phyloP scores from a whole-genome alignment of 2,329 filamentous ascomycete species.

The Fusarium graminum region DNA sequence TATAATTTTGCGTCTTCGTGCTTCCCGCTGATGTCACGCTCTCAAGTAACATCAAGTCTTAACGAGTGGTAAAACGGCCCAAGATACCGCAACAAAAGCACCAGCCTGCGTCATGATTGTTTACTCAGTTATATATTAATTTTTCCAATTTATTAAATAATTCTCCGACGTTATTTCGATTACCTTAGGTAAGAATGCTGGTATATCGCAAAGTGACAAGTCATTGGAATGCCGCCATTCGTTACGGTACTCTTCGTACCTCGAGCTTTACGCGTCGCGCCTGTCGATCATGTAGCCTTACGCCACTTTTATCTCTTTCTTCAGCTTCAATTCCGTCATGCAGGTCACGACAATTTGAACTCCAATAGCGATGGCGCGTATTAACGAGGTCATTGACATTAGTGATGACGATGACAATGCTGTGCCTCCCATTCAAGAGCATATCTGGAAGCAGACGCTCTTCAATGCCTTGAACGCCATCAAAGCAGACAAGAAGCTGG shows the following conservation, averaged over 20 bases:
- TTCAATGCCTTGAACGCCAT: constrained; percentile 18
- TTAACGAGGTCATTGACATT: constrained; percentile 13
- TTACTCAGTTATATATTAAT: too few species aligned
- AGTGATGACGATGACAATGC: constrained; percentile 9
- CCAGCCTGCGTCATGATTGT: too few species aligned
- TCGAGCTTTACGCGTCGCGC: neutral
- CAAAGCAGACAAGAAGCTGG: constrained; percentile 10
- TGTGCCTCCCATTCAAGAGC: neutral
- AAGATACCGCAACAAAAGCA: too few species aligned
- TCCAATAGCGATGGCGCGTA: constrained; percentile 5
- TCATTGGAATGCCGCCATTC: neutral
- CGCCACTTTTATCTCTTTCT: constrained; percentile 2
- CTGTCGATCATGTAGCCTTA: neutral
- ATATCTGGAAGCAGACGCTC: constrained; percentile 13
- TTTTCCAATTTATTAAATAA: too few species aligned
- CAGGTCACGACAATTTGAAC: neutral
- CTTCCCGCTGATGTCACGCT: neutral
- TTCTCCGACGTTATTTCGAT: too few species aligned
- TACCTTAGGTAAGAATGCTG: too few species aligned
- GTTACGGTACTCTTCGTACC: neutral
- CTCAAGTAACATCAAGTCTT: neutral
- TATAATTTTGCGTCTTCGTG: neutral
- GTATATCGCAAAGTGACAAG: neutral
- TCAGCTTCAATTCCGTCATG: neutral
- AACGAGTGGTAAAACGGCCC: neutral